phyloP scores from a whole-genome alignment of 208 protist genomes.

The Porcisia deanei region DNA sequence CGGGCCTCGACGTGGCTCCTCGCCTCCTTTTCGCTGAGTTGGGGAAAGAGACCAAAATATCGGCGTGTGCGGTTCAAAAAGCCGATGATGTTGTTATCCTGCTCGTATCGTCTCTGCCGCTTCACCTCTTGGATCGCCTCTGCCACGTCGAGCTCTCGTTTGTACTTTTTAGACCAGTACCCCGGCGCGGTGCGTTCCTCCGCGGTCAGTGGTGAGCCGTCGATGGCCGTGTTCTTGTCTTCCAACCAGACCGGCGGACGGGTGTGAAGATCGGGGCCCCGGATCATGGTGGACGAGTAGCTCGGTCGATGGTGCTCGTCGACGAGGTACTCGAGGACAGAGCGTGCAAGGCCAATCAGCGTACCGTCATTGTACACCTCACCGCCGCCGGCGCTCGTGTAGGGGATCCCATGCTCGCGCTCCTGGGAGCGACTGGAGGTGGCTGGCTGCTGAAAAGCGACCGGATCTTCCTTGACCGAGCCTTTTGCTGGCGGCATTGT shows the following conservation, averaged over 20 bases:
- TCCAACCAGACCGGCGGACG: conserved; percentile 80
- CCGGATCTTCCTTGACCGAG: conserved; percentile 10
- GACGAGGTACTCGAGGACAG: conserved; percentile 22
- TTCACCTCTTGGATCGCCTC: conserved; percentile 74
- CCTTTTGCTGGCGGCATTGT: conserved; percentile 19
- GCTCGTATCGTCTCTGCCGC: conserved; percentile 47
- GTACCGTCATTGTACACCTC: conserved; percentile 21
- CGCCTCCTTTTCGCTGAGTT: conserved; percentile 57
- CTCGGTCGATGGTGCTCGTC: conserved; percentile 27
- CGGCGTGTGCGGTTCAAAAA: conserved; percentile 40
- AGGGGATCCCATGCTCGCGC: conserved; percentile 13
- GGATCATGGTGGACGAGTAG: conserved; percentile 14
- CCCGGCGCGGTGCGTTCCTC: conserved; percentile 29
- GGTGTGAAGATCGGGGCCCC: conserved; percentile 51
- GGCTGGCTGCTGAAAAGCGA: not conserved
- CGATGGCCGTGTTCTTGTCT: conserved; percentile 76
- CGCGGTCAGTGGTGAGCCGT: conserved; percentile 65
- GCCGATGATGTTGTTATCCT: conserved; percentile 63
- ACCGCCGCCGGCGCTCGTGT: conserved; percentile 35
- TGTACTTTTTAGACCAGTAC: conserved; percentile 62
- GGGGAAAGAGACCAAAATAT: conserved; percentile 42
- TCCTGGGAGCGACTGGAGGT: not conserved
- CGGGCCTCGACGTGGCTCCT: conserved; percentile 36
- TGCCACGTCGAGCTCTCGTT: conserved; percentile 69
- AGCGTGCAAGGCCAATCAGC: conserved; percentile 3